Evolutionary conservation across 257 asterid genomes (phyloP), one percentile per base, ranked within the genome.

Genomic region (Ligustrum vulgare): DNA sequence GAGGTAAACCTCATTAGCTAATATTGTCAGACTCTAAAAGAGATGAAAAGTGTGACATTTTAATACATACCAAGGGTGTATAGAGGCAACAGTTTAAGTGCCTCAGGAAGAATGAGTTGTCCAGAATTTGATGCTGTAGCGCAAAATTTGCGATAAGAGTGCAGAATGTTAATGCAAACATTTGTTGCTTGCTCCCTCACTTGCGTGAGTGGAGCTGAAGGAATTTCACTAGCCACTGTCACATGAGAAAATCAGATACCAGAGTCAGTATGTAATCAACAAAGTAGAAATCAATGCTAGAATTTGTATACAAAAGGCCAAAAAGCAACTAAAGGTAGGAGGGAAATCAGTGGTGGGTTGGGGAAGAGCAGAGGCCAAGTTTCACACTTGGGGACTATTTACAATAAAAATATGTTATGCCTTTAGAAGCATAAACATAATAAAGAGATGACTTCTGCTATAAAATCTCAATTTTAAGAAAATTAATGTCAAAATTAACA

Each of bases 21-120:
- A 72, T 35, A 18, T 23, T 60, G 67, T 60, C 22, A 6, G 25
- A n/a, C 23, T 1, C 62, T 18, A 51, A 51, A n/a, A 22, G 15
- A 8, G 65, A n/a, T 8, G 10, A 56, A 58, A 58, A 31, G 12
- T 9, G 23, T 23, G 34, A 23, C 15, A 58, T 23, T 22, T 76
- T 70, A 72, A 51, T 73, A 77, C 82, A 77, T 93, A 95, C 99
- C 99, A 43, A 93, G 96, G 6, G 96, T 86, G 82, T 95, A 95
- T 43, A 91, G 88, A 72, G 99, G 99, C 91, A 95, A 80, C 83
- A 95, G 78, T 76, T 91, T 95, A 84, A 95, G 99, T 47, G 97
- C 98, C 89, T 95, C 99, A 6, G 99, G 99, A 82, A 95, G 87
- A 76, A 95, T 90, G 77, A 95, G 98, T 80, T 95, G 99, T 63